phyloP scores from a whole-genome alignment of 441 rosid species.

The Cnidoscolus chayamansa region DNA sequence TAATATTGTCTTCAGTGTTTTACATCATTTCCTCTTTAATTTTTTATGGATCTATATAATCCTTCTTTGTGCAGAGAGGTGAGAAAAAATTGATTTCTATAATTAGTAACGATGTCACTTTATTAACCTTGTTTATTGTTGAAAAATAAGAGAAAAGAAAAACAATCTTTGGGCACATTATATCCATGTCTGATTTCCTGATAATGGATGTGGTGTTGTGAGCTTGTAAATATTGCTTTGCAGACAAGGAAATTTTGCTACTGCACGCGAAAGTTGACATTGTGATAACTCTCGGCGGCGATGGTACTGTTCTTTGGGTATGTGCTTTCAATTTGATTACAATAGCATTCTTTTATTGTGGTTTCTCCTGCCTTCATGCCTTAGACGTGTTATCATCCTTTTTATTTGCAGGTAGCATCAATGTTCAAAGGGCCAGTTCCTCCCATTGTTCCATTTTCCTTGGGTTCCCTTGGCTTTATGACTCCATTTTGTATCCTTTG shows the following conservation, averaged over 20 bases:
- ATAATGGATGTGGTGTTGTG: conserved; percentile 9
- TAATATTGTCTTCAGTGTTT: not conserved
- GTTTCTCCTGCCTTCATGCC: conserved; percentile 18
- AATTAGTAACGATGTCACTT: not conserved
- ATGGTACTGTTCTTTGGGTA: conserved; percentile 99
- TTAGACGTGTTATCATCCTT: conserved; percentile 18
- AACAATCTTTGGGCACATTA: not conserved
- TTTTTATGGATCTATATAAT: not conserved
- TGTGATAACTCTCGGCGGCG: conserved; percentile 97
- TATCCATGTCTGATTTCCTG: not conserved
- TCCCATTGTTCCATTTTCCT: conserved; percentile 87
- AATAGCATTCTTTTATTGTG: not conserved
- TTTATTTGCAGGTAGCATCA: conserved; percentile 76
- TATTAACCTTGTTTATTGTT: not conserved
- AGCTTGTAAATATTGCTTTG: conserved; percentile 24
- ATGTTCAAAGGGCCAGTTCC: conserved; percentile 98
- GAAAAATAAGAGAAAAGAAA: not conserved
- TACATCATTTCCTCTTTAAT: not conserved
- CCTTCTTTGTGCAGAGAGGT: not conserved
- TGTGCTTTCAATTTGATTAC: conserved; percentile 22
- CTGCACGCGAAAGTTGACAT: conserved; percentile 90
- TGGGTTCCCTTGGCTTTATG: conserved; percentile 95
- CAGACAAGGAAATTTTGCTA: conserved; percentile 54
- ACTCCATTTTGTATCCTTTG: conserved; percentile 75
- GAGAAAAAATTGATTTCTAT: too few relatives aligned